Conservation (phyloP, 768 basidiomycete species). For the Lentinula detonsa region DNA sequence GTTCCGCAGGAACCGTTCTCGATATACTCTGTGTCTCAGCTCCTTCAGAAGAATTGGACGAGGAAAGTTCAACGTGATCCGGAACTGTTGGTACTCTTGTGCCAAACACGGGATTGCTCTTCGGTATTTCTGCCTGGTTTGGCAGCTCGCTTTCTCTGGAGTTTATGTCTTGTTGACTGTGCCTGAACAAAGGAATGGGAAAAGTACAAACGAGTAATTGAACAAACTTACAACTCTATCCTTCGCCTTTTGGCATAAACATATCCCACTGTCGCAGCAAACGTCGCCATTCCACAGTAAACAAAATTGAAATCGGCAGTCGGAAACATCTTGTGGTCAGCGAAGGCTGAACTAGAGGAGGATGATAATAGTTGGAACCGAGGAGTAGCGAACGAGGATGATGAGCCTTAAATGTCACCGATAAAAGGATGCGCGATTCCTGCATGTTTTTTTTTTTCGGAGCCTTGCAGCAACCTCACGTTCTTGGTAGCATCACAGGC, state of each 20-base stretch:
- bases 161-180: background rate
- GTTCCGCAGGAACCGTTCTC: background rate
- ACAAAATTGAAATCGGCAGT: constrained; percentile 26
- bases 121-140: background rate
- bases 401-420: background rate
- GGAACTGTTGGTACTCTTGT: background rate
- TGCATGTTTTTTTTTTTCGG: background rate
- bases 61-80: background rate
- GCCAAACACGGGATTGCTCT: background rate
- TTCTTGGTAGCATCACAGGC: background rate
- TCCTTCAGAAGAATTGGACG: background rate
- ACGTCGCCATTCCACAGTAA: constrained; percentile 29
- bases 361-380: background rate
- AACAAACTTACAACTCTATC: background rate
- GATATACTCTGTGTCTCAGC: background rate
- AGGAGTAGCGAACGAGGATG: background rate
- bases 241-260: constrained; percentile 16
- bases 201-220: background rate
- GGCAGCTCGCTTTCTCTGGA: no score
- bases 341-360: background rate
- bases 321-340: constrained; percentile 18
- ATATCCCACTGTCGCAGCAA: constrained; percentile 29
- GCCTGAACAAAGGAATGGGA: background rate
- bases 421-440: background rate
- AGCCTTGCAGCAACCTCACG: constrained; percentile 7